Evolutionary conservation across 2,329 filamentous ascomycete species (phyloP).

Genomic region (Thielaviopsis populi): DNA sequence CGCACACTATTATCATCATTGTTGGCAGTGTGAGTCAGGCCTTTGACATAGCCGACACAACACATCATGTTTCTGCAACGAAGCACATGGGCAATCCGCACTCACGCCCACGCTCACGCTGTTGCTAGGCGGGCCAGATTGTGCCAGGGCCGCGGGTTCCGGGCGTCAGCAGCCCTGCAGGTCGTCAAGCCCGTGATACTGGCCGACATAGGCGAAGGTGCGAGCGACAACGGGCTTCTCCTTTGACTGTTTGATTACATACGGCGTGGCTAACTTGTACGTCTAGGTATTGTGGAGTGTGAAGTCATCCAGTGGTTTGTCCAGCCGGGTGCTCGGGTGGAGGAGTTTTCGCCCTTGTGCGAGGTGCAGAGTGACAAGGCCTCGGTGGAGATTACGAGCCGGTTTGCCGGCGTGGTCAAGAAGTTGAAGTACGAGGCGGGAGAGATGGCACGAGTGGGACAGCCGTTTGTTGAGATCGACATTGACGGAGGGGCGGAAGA

Average conservation of each 20-base stretch:
- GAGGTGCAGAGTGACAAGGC: conserved; percentile 99
- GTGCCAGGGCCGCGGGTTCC: background rate
- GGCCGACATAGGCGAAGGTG: conserved; percentile 77
- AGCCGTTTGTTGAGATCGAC: conserved; percentile 89
- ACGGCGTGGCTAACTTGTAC: background rate
- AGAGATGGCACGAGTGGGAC: conserved; percentile 90
- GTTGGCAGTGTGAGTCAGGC: background rate
- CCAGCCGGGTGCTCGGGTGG: conserved; percentile 82
- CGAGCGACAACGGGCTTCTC: conserved; percentile 18
- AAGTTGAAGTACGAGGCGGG: conserved; percentile 91
- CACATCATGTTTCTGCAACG: conserved; percentile 40
- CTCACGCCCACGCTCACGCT: conserved; percentile 19
- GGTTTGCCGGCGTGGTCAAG: conserved; percentile 90
- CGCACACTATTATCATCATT: background rate
- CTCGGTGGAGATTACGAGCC: conserved; percentile 77
- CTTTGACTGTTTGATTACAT: too few relatives aligned
- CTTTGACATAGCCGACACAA: background rate
- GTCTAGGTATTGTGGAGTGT: conserved; percentile 82
- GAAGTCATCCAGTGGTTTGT: conserved; percentile 99
- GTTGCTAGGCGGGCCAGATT: background rate
- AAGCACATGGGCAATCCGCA: conserved; percentile 33
- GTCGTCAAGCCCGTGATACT: conserved; percentile 66
- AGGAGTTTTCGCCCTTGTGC: conserved; percentile 95
- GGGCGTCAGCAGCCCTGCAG: conserved; percentile 27
- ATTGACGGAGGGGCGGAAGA: conserved; percentile 54